phyloP scores from a whole-genome alignment of 1,139 yeast species.

The Diutina neorugosa region DNA sequence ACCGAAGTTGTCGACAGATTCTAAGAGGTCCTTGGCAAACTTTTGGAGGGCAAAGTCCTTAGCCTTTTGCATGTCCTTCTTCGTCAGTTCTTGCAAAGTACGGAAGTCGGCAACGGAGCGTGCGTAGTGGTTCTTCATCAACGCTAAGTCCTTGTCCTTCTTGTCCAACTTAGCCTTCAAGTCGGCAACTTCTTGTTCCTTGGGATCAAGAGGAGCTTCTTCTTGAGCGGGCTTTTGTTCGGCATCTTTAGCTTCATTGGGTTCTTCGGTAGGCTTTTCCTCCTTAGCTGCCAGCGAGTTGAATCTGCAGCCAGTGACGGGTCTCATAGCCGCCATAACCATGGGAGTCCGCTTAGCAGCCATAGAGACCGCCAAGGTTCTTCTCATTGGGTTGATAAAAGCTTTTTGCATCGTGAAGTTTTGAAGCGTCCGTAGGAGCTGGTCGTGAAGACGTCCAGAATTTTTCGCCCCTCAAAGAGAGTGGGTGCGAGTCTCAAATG shows the following conservation, averaged over 20 bases:
- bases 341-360: background rate
- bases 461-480: background rate
- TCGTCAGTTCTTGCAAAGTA: constrained; percentile 82
- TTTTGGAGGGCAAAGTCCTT: constrained; percentile 86
- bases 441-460: background rate
- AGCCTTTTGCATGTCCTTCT: constrained; percentile 77
- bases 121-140: constrained; percentile 70
- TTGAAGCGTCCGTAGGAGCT: background rate
- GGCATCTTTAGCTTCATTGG: background rate
- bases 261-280: constrained; percentile 8
- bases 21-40: constrained; percentile 83
- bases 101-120: constrained; percentile 89
- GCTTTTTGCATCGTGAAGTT: background rate
- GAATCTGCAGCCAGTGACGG: constrained; percentile 10
- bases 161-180: constrained; percentile 43
- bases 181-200: constrained; percentile 17
- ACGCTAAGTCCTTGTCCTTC: constrained; percentile 74
- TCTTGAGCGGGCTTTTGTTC: constrained; percentile 5
- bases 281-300: constrained; percentile 14
- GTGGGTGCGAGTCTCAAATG: background rate
- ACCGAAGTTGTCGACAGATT: constrained; percentile 82
- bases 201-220: constrained; percentile 9
- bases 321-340: background rate
- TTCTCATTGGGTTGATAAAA: constrained; percentile 1
- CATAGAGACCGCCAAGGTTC: background rate